A percentile compares a stretch with the other conserved stretches of the same genome.
Conservation (phyloP, 2,329 filamentous ascomycete species). For the Paramyrothecium roridum region DNA sequence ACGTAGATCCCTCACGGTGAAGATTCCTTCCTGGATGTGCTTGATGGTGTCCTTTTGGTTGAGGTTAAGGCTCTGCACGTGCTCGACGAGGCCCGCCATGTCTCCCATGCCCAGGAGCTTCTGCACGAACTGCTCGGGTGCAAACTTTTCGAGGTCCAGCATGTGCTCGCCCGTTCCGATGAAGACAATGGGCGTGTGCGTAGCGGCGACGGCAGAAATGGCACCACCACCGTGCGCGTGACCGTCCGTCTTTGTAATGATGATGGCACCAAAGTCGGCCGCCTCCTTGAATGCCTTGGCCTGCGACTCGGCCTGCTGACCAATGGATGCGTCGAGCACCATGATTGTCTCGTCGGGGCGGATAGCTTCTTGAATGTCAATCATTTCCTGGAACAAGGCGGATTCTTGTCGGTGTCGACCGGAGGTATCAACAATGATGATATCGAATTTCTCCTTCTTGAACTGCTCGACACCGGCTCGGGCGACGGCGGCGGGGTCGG, state of each 20-base stretch:
- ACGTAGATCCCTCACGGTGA: slow-evolving; percentile 88
- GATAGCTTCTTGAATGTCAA: slow-evolving; percentile 89
- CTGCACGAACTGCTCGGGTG: slow-evolving; percentile 87
- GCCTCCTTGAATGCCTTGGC: slow-evolving; percentile 96
- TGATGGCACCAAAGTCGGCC: slow-evolving; percentile 95
- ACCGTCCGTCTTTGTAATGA: slow-evolving; percentile 98
- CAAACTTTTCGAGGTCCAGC: slow-evolving; percentile 89
- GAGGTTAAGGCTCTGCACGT: slow-evolving; percentile 91
- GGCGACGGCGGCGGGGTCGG: slow-evolving; percentile 89
- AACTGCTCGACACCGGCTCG: slow-evolving; percentile 97
- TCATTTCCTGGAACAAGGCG: slow-evolving; percentile 95
- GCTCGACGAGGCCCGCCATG: slow-evolving; percentile 90
- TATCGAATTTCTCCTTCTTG: slow-evolving; percentile 96
- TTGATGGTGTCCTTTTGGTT: slow-evolving; percentile 99
- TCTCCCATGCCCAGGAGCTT: slow-evolving; percentile 97
- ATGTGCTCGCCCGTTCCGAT: slow-evolving; percentile 97
- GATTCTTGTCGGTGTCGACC: slow-evolving; percentile 93
- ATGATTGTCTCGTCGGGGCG: slow-evolving; percentile 93
- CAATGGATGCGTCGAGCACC: slow-evolving; percentile 94
- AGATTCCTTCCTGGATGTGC: slow-evolving; percentile 95
- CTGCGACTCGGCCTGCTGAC: slow-evolving; percentile 92
- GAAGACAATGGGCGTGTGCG: slow-evolving; percentile 94
- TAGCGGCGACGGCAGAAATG: slow-evolving; percentile 95
- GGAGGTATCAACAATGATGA: slow-evolving; percentile 97
- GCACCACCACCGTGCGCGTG: slow-evolving; percentile 94